phyloP scores from a whole-genome alignment of 1,284 basidiomycete genomes.

The Puccinia hordei region DNA sequence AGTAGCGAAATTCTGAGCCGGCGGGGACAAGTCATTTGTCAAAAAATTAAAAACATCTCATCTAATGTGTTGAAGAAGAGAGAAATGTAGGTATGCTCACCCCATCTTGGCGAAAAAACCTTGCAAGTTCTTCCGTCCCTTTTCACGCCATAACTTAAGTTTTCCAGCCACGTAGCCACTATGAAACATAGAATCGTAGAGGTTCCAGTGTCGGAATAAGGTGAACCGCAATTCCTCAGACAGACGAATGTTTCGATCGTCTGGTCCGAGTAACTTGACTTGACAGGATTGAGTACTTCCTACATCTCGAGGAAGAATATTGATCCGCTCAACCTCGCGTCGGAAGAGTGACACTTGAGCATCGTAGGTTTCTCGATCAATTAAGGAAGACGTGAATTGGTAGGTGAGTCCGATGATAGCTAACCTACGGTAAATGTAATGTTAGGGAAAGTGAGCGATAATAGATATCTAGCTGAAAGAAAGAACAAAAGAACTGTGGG shows the following conservation, averaged over 20 bases:
- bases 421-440: slow-evolving; percentile 66
- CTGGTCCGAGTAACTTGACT: slow-evolving; percentile 63
- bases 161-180: slow-evolving; percentile 93
- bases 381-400: slow-evolving; percentile 84
- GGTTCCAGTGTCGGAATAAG: slow-evolving; percentile 93
- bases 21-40: not conserved
- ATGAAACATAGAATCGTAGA: slow-evolving; percentile 97
- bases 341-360: slow-evolving; percentile 73
- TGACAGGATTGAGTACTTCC: slow-evolving; percentile 57
- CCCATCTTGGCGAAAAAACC: slow-evolving; percentile 98
- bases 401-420: slow-evolving; percentile 90
- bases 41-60: not conserved
- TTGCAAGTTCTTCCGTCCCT: slow-evolving; percentile 81
- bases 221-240: slow-evolving; percentile 89
- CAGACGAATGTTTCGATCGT: slow-evolving; percentile 76
- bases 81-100: slow-evolving; percentile 63
- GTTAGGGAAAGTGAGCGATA: not conserved
- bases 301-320: slow-evolving; percentile 58
- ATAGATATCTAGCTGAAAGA: not conserved
- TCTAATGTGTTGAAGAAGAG: not conserved
- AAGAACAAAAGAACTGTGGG: not conserved
- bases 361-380: slow-evolving; percentile 85
- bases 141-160: slow-evolving; percentile 93
- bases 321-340: slow-evolving; percentile 87
- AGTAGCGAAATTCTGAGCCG: slow-evolving; percentile 76